Evolutionary conservation across 306 rosid species (phyloP).

Genomic region (Castanea sativa): DNA sequence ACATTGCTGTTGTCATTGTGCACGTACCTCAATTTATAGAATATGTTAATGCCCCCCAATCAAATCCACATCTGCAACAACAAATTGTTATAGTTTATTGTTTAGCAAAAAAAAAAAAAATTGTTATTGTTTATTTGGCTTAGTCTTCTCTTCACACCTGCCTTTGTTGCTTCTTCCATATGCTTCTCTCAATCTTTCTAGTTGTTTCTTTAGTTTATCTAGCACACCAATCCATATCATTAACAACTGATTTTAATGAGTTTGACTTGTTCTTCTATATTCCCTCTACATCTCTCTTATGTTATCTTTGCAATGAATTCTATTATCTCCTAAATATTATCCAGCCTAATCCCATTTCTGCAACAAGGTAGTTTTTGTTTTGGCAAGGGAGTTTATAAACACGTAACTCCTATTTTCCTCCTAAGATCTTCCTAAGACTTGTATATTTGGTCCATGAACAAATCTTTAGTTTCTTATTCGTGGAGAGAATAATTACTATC

Average conservation of each 20-base stretch:
- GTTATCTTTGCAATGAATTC: neutral
- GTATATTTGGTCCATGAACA: neutral
- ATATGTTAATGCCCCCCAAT: constrained; percentile 21
- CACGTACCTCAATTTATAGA: constrained; percentile 21
- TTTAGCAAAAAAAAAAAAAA: neutral
- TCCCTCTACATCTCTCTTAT: constrained; percentile 8
- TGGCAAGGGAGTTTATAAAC: neutral
- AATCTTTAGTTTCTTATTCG: constrained; percentile 29
- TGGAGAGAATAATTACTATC: constrained; percentile 35
- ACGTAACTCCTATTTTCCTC: neutral
- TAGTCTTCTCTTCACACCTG: constrained; percentile 22
- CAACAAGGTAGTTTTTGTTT: neutral
- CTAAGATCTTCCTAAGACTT: constrained; percentile 6
- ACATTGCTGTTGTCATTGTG: constrained; percentile 29
- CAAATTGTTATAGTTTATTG: constrained; percentile 15
- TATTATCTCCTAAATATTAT: constrained; percentile 12
- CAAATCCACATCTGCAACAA: constrained; percentile 32
- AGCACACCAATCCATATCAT: neutral
- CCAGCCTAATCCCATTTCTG: constrained; percentile 8
- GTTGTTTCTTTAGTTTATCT: constrained; percentile 10
- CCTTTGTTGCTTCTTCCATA: constrained; percentile 12
- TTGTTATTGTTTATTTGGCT: constrained; percentile 18
- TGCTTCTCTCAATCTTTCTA: neutral
- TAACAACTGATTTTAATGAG: neutral
- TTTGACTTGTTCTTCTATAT: neutral